Evolutionary conservation across 768 basidiomycete species (phyloP).

Genomic region (Phaffia tasmanica): DNA sequence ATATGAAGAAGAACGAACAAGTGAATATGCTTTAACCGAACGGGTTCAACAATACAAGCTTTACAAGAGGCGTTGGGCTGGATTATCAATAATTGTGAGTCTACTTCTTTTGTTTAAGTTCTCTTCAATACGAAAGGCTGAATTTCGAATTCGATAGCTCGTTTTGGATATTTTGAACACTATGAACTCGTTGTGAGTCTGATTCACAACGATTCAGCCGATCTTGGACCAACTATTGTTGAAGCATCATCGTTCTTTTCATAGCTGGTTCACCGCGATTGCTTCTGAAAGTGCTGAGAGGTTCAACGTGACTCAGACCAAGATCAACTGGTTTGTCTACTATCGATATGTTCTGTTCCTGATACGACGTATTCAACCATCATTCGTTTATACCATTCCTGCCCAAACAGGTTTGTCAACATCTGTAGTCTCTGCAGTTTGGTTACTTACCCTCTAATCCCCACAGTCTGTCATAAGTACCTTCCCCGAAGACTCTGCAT

Average conservation of each 20-base stretch:
- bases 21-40: too few relatives aligned
- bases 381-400: constrained; percentile 44
- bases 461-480: constrained; percentile 49
- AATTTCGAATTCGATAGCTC: not conserved
- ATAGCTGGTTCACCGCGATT: constrained; percentile 76
- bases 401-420: constrained; percentile 71
- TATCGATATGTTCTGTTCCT: not conserved
- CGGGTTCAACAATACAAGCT: constrained; percentile 44
- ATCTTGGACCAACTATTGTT: not conserved
- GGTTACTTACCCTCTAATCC: constrained; percentile 52
- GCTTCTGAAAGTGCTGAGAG: constrained; percentile 50
- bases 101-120: not conserved
- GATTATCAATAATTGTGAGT: constrained; percentile 53
- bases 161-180: not conserved
- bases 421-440: constrained; percentile 54
- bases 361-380: not conserved
- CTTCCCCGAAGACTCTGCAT: constrained; percentile 54
- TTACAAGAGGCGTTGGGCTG: constrained; percentile 59
- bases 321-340: not conserved
- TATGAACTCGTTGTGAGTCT: constrained; percentile 8
- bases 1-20: too few relatives aligned
- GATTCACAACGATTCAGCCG: too few relatives aligned
- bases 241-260: constrained; percentile 51
- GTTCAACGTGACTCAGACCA: not conserved
- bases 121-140: not conserved